Evolutionary conservation across 2,329 filamentous ascomycete species (phyloP).

Genomic region (Beauveria pseudobassiana): DNA sequence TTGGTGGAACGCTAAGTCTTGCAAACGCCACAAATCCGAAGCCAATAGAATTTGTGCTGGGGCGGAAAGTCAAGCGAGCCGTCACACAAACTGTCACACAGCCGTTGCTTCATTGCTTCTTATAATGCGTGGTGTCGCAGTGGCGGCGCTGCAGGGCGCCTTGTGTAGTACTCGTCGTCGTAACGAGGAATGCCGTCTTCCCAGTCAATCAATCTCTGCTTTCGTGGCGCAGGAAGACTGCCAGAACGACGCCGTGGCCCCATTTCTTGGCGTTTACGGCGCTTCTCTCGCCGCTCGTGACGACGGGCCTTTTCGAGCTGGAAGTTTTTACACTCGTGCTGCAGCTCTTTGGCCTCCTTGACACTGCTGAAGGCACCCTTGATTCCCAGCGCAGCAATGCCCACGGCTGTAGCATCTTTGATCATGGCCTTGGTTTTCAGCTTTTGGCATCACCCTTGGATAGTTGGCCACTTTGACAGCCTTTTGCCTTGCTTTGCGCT

Average conservation of each 20-base stretch:
- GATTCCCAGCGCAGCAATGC: conserved; percentile 50
- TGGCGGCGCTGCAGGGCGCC: neutral
- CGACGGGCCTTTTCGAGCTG: conserved; percentile 41
- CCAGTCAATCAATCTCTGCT: conserved; percentile 28
- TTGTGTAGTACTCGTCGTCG: conserved; percentile 38
- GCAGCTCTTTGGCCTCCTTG: conserved; percentile 46
- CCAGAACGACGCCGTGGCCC: conserved; percentile 34
- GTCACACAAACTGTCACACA: neutral
- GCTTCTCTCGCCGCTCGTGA: conserved; percentile 36
- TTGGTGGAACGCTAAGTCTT: conserved; percentile 7
- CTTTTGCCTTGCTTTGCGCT: conserved; percentile 43
- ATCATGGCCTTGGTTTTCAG: conserved; percentile 49
- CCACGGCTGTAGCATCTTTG: conserved; percentile 52
- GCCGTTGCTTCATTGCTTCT: neutral
- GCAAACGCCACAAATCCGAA: neutral
- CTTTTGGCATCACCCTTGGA: conserved; percentile 45
- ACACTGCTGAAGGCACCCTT: conserved; percentile 49
- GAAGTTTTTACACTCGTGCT: conserved; percentile 42
- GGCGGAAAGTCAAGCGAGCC: neutral
- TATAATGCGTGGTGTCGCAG: neutral
- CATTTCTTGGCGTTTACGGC: conserved; percentile 19
- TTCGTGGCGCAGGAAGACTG: conserved; percentile 36
- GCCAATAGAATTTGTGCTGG: neutral
- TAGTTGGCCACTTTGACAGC: conserved; percentile 48
- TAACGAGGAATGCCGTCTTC: conserved; percentile 35